Base-by-base conservation (phyloP, 202 grass and related monocot genomes). In the Digitaria exilis region DNA sequence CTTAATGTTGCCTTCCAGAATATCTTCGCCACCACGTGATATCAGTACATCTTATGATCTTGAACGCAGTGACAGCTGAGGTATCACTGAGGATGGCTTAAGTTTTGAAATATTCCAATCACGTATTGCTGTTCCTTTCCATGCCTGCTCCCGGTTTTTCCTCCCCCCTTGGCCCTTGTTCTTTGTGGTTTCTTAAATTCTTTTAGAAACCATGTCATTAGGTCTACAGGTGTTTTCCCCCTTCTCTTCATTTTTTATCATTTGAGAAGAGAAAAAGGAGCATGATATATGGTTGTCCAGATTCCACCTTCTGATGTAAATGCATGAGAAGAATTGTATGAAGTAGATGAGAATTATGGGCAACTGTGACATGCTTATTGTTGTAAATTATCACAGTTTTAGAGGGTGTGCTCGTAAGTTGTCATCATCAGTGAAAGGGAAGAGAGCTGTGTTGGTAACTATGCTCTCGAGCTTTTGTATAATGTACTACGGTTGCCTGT, bases 291-390 rank as follows among this genome's bases (percentile, higher is more conserved):
- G 78, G 78, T 56, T 78, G 57, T 52, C 10, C 43, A 73, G 60
- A 61, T 51, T 17, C 39, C 41, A 5, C 19, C 66, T 74, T 86
- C 68, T 61, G 75, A 75, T 86, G 88, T 79, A 90, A 87, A 79
- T 80, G 79, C 60, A 68, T 77, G 3, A 45, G 67, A 69, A 17
- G 74, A 73, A 60, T 67, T 73, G 51, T 79, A 61, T 17, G 39
- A 43, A 68, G 69, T 59, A 60, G 41, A 81, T 58, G 54, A 25
- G 31, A 76, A 73, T 60, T 73, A 39, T 61, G 5, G 4, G n/a
- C 50, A 72, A 79, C 9, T 69, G 28, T 32, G 48, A 8, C 7
- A 45, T 21, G 59, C 31, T 73, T 89, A 39, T 7, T 39, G 4
- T 61, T 61, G 78, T 65, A 51, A 75, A 84, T 76, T 76, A 76